These are phyloP conservation scores for Schwanniomyces occidentalis DNA, from an alignment of 805 yeast genomes.

Conservation along the genomic window DNA sequence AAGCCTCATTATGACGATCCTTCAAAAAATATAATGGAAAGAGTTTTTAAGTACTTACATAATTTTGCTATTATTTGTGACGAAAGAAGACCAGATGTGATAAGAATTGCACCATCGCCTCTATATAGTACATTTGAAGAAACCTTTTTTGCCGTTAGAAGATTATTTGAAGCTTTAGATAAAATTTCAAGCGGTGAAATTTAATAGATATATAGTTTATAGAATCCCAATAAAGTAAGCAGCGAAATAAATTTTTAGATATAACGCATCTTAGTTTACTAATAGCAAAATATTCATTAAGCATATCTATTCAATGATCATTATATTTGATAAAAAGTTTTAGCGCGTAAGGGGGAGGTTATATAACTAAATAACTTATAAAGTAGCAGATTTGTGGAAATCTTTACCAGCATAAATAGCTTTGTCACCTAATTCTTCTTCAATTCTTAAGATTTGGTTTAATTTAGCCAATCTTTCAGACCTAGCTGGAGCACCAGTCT, in stretches of 20 bases:
- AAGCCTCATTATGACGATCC: conserved; percentile 35
- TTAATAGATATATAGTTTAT: not conserved
- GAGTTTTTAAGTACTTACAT: conserved; percentile 50
- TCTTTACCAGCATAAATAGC: conserved; percentile 92
- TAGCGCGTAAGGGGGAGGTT: no score
- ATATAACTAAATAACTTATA: conserved; percentile 26
- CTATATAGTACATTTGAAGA: conserved; percentile 78
- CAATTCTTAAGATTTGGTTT: conserved; percentile 97
- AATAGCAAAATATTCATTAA: no score
- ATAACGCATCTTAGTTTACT: no score
- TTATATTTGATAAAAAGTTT: no score
- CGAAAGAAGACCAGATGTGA: conserved; percentile 88
- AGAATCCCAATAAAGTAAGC: not conserved
- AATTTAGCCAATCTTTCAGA: conserved; percentile 99
- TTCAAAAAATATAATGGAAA: conserved; percentile 59
- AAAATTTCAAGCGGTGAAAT: conserved; percentile 6
- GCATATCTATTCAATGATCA: no score
- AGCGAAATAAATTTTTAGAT: no score
- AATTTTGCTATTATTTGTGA: conserved; percentile 74
- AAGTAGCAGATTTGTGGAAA: conserved; percentile 63
- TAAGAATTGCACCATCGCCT: conserved; percentile 85
- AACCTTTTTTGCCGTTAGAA: conserved; percentile 45
- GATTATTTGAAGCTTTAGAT: conserved; percentile 43
- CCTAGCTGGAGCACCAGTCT: conserved; percentile 99
- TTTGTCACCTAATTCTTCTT: conserved; percentile 97